Base-by-base conservation (phyloP, 441 rosid species). In the Pelargonium citronellum region DNA sequence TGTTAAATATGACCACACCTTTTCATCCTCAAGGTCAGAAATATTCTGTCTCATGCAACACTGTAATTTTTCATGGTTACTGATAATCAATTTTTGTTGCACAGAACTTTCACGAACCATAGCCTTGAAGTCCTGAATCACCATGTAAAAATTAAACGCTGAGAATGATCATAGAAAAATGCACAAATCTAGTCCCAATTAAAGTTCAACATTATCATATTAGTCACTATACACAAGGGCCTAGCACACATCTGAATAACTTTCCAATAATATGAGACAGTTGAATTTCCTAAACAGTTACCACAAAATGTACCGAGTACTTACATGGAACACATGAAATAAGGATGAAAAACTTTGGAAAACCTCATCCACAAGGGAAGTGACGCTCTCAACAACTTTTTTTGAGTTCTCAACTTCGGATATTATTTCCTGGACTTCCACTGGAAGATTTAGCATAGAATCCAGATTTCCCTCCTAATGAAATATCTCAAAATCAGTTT, bases 71-170 rank as follows among this genome's bases (percentile, higher is more conserved):
- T 84, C 81, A 72, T 78, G 81, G 78, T 79, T 72, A 75, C 72
- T 63, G 63, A 78, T 58, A 67, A 84, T 68, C 73, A 85, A 69
- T 68, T 80, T 83, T 71, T 88, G 90, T 78, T 87, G 83, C 61
- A 69, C 76, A 73, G 83, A 75, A 64, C 70, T 84, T 79, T 83
- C 83, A 61, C 69, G 66, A 74, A 83, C 74, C 67, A 77, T 70
- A 69, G 67, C 71, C 80, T 81, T 87, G 69, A 88, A 83, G 20
- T 91, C 93, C 98, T 94, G 86, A 77, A 74, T 49, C 72, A 66
- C 5, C 17, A 69, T 4, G 24, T 53, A 24, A 44, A 51, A 64
- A 72, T 69, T 67, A 62, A 77, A 72, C 64, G 69, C 7, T 63
- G 10, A 53, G 57, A 24, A 53, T 41, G 27, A 65, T 73, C 24